Evolutionary conservation across 164 flowering plant genomes (phyloP), one percentile per base, ranked within the genome.

Genomic region (Sedum album): DNA sequence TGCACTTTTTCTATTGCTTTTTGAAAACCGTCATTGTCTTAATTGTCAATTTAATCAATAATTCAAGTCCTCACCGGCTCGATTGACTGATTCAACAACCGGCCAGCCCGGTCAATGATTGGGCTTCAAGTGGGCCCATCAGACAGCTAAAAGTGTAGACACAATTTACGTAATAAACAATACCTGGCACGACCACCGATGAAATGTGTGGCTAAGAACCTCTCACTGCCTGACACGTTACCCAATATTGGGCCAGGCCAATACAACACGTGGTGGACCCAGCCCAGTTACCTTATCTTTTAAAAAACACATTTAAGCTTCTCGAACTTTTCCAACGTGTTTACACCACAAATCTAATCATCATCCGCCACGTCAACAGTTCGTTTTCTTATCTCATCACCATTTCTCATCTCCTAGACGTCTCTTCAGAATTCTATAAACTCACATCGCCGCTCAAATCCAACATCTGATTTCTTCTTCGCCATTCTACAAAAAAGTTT

Each of bases 1-100:
- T 51, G 21, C 57, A 51, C 60, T 53, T 53, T 53, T 53, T 25
- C 28, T 53, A 25, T 53, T 53, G 30, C 60, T 53, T 53, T 49
- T 53, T 53, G 25, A 0, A 53, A 53, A 28, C 60, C 6, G 21
- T n/a, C 25, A 51, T 51, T 51, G 21, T 51, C 26, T 51, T 51
- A 51, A n/a, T 51, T 51, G 2, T 51, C 53, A 9, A 44, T 17
- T 18, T 18, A n/a, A 20, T 11, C 26, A 51, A 21, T 53, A 21
- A 53, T 21, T 53, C 2, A 23, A 21, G n/a, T 53, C 62, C 18
- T 10, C 18, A 57, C 18, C 62, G 62, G 62, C 28, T 28, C 31
- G 28, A 57, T 26, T 57, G 62, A 28, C 31, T 28, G 5, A 55
- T 15, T 55, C 61, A 2, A 28, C 1, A 20, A 6, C n/a, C 62